Percentiles rank a stretch among this genome's conserved stretches.
phyloP scores from a whole-genome alignment of 2,329 filamentous ascomycete genomes.

The Calonectria pteridis region DNA sequence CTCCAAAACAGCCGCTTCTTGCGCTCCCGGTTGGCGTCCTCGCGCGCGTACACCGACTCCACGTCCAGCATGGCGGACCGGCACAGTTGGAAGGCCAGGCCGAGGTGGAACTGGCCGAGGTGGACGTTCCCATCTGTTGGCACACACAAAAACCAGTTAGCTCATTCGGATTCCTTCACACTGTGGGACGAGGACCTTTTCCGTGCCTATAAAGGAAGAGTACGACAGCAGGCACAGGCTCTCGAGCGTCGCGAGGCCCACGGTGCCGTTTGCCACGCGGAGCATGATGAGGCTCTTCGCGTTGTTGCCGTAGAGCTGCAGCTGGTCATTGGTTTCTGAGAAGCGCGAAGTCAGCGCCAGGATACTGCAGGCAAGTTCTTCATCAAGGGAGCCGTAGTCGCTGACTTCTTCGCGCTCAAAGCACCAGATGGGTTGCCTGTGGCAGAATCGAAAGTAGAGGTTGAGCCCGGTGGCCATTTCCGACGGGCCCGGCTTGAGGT shows the following conservation, averaged over 20 bases:
- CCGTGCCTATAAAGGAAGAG: slow-evolving; percentile 61
- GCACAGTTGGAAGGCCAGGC: slow-evolving; percentile 63
- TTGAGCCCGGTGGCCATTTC: slow-evolving; percentile 52
- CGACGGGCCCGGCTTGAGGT: slow-evolving; percentile 45
- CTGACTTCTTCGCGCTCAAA: slow-evolving; percentile 57
- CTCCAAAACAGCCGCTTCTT: slow-evolving; percentile 66
- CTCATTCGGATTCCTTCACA: not conserved
- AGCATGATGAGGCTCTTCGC: slow-evolving; percentile 60
- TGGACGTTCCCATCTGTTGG: slow-evolving; percentile 60
- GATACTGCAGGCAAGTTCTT: slow-evolving; percentile 58
- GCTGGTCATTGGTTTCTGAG: slow-evolving; percentile 49
- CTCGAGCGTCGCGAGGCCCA: slow-evolving; percentile 62
- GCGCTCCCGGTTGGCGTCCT: slow-evolving; percentile 54
- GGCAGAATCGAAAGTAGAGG: slow-evolving; percentile 58
- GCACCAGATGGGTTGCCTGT: slow-evolving; percentile 60
- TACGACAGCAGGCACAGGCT: slow-evolving; percentile 64
- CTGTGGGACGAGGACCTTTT: not conserved
- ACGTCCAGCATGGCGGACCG: slow-evolving; percentile 63
- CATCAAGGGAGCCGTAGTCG: slow-evolving; percentile 50
- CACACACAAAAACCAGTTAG: slow-evolving; percentile 21
- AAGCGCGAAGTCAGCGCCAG: slow-evolving; percentile 56
- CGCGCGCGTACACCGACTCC: slow-evolving; percentile 52
- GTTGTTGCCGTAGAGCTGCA: slow-evolving; percentile 52
- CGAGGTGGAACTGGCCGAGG: slow-evolving; percentile 63
- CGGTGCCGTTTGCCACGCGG: slow-evolving; percentile 63